A percentile compares a stretch with the other conserved stretches of the same genome.
These are phyloP conservation scores for Xylaria sp. DNA, from an alignment of 2,329 filamentous ascomycete species.

Conservation along the genomic window DNA sequence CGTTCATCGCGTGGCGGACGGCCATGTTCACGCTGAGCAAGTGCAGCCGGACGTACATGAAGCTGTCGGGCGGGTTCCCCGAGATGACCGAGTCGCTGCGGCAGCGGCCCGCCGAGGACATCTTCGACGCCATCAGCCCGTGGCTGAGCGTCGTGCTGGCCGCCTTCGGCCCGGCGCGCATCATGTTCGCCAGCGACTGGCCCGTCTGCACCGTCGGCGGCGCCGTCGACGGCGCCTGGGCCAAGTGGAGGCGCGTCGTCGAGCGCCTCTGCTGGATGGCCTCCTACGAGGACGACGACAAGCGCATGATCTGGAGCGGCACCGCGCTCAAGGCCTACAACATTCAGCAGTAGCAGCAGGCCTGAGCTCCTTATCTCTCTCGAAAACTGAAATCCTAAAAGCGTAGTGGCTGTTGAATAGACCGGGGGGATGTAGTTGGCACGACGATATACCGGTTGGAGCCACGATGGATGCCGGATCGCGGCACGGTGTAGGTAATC, in stretches of 20 bases:
- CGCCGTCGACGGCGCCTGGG: conserved; percentile 65
- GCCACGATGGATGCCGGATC: too few relatives aligned
- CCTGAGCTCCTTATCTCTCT: too few relatives aligned
- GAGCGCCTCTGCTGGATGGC: conserved; percentile 67
- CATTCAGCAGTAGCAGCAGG: conserved; percentile 37
- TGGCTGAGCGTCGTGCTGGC: conserved; percentile 75
- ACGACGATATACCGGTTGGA: too few relatives aligned
- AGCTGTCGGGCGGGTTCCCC: conserved; percentile 84
- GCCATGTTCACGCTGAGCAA: conserved; percentile 69
- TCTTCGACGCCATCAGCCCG: conserved; percentile 66
- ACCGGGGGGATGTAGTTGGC: too few relatives aligned
- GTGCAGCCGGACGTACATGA: conserved; percentile 75
- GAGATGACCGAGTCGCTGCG: conserved; percentile 68
- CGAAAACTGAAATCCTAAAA: too few relatives aligned
- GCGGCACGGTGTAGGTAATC: too few relatives aligned
- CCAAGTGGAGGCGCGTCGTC: conserved; percentile 74
- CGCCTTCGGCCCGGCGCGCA: conserved; percentile 69
- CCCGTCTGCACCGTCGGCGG: conserved; percentile 78
- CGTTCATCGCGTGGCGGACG: conserved; percentile 70
- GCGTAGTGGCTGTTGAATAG: too few relatives aligned
- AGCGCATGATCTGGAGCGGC: conserved; percentile 69
- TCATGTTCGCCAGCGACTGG: conserved; percentile 96
- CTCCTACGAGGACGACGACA: conserved; percentile 61
- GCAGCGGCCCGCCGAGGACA: conserved; percentile 52
- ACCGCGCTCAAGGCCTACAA: conserved; percentile 74